Evolutionary conservation across 768 basidiomycete genomes (phyloP), one percentile per base, ranked within the genome.

Genomic region (Kwoniella dendrophila): DNA sequence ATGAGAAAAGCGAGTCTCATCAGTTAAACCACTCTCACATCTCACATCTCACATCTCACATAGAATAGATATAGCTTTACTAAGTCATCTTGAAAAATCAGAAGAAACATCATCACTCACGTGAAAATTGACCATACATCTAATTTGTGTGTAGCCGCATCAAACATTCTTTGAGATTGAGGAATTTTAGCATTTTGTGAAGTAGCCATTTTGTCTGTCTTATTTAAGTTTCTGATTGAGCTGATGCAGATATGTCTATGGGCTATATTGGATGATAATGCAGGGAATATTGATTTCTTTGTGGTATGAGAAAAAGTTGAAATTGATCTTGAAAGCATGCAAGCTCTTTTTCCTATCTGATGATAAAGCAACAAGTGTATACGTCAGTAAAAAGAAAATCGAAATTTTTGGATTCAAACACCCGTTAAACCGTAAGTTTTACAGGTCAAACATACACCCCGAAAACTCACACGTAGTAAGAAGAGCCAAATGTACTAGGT

Each of bases 121-220:
- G 77, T 78, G 62, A 78, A 78, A 63, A 78, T 78, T 10, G 68
- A 70, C 77, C 77, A 78, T 14, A 78, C 77, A 54, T 78, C 77
- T 54, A 75, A 66, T 63, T 77, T 77, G 63, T 78, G 64, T 50
- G 76, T 77, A 29, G 67, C 71, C 11, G 72, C 77, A 34, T 72
- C 75, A 32, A 72, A 68, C 66, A 78, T 66, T 57, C 76, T 68
- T 54, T 69, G 40, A 33, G 75, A 70, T 64, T 73, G 77, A 56
- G 71, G 67, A 48, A 76, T 60, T 51, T 47, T 34, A 2, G 74
- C 66, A 34, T 40, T 58, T 49, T 66, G 59, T 20, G 59, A 56
- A 33, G 64, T 61, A 22, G 64, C 45, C 64, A 66, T 66, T 30
- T 43, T 59, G 63, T 16, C 18, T 8, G 54, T 20, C 4, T 22